Conservation (phyloP, 192 early-diverging fungal species). For the Pilobolus umbonatus region DNA sequence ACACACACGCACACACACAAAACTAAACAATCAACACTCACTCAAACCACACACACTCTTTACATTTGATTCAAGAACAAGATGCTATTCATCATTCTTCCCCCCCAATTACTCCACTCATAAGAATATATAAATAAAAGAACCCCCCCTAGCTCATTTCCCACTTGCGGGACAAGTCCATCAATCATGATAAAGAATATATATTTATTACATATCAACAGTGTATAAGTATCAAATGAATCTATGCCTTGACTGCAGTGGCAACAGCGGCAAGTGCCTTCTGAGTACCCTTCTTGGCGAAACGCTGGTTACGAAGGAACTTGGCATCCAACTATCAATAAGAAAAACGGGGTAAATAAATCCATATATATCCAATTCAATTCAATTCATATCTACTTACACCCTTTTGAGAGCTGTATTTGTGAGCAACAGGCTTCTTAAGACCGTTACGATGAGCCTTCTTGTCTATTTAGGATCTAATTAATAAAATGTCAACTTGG, state of each 20-base stretch:
- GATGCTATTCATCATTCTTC: background rate
- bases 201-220: background rate
- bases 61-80: background rate
- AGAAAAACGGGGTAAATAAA: conserved; percentile 15
- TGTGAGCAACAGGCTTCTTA: conserved; percentile 91
- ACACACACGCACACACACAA: background rate
- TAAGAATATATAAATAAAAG: background rate
- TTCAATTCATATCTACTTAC: conserved; percentile 34
- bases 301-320: conserved; percentile 97
- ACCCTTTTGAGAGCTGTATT: conserved; percentile 89
- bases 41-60: too few species aligned
- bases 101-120: background rate
- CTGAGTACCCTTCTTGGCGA: conserved; percentile 76
- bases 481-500: background rate
- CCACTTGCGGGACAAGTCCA: background rate
- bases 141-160: background rate
- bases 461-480: conserved; percentile 43
- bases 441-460: conserved; percentile 99
- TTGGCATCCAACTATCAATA: conserved; percentile 61
- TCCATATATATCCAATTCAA: conserved; percentile 13
- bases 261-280: conserved; percentile 44
- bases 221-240: background rate
- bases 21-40: background rate
- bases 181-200: background rate
- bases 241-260: conserved; percentile 9